A percentile compares a stretch with the other conserved stretches of the same genome.
Conservation (phyloP, 1,284 basidiomycete species). For the Apiotrichum gamsii region DNA sequence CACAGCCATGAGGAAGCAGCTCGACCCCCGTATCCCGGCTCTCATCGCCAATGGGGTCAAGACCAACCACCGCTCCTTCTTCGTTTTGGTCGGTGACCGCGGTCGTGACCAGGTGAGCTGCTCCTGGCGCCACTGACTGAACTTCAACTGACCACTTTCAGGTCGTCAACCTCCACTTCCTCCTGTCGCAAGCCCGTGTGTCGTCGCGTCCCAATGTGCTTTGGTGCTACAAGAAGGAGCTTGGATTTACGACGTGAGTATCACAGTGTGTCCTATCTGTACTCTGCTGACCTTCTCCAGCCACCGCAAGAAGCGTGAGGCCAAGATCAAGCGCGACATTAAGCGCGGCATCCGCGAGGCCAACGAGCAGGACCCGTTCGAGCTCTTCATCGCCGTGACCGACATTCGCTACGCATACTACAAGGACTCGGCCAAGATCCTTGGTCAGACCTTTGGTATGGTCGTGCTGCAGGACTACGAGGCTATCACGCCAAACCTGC, state of each 20-base stretch:
- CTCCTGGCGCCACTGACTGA: background rate
- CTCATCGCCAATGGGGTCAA: constrained; percentile 92
- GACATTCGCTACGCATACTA: constrained; percentile 97
- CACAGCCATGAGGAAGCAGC: constrained; percentile 50
- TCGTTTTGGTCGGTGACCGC: constrained; percentile 94
- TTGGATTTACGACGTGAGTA: constrained; percentile 81
- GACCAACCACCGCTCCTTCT: constrained; percentile 88
- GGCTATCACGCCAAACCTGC: constrained; percentile 93
- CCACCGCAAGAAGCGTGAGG: constrained; percentile 93
- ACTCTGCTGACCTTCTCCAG: constrained; percentile 52
- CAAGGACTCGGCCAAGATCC: constrained; percentile 91
- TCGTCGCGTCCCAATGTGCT: constrained; percentile 83
- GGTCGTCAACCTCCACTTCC: constrained; percentile 93
- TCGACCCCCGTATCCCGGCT: constrained; percentile 86
- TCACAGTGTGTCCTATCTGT: constrained; percentile 13
- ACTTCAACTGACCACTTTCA: constrained; percentile 36
- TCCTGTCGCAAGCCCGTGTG: constrained; percentile 83
- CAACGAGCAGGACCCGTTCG: constrained; percentile 94
- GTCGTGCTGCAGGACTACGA: constrained; percentile 97
- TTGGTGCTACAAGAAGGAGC: constrained; percentile 97
- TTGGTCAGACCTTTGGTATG: constrained; percentile 98
- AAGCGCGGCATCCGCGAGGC: constrained; percentile 89
- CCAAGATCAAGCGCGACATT: constrained; percentile 88
- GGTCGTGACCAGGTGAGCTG: constrained; percentile 76
- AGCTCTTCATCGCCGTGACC: constrained; percentile 97